Percentiles rank a stretch among this genome's conserved stretches.
These are phyloP conservation scores for Brassica incana DNA, from an alignment of 345 rosid species.

Conservation along the genomic window DNA sequence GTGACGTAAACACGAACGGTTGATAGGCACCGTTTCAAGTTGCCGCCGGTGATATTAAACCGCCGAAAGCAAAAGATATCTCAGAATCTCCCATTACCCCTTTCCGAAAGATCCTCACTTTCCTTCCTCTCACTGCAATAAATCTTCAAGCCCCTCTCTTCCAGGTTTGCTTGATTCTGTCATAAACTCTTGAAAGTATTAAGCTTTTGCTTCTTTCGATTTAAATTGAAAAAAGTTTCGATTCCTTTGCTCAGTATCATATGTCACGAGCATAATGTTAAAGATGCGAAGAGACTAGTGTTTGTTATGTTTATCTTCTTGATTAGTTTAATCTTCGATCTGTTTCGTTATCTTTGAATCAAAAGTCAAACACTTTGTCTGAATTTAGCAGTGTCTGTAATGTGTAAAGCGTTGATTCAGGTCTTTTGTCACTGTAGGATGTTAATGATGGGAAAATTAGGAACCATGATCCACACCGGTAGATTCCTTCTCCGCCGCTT, in stretches of 20 bases:
- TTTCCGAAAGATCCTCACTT: slow-evolving; percentile 24
- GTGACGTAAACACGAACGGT: slow-evolving; percentile 43
- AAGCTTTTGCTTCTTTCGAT: slow-evolving; percentile 10
- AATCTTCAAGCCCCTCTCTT: slow-evolving; percentile 7
- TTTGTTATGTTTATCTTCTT: neutral
- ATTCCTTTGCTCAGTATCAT: neutral
- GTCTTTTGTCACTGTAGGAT: slow-evolving; percentile 7
- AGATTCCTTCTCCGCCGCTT: slow-evolving; percentile 29
- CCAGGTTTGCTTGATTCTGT: slow-evolving; percentile 27
- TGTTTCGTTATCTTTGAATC: neutral
- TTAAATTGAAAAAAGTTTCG: neutral
- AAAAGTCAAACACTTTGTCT: neutral
- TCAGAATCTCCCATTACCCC: slow-evolving; percentile 1
- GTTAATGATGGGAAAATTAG: neutral
- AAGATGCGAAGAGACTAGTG: neutral
- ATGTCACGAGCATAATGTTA: neutral
- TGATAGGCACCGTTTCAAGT: slow-evolving; percentile 32
- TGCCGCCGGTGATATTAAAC: slow-evolving; percentile 29
- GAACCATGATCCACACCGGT: slow-evolving; percentile 8
- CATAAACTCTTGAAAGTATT: neutral
- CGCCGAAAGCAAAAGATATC: neutral
- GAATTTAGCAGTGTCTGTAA: neutral
- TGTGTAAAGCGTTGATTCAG: neutral
- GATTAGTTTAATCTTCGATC: neutral
- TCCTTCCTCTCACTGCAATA: slow-evolving; percentile 4